Evolutionary conservation across 257 asterid genomes (phyloP), one percentile per base, ranked within the genome.

Genomic region (Lavandula angustifolia): DNA sequence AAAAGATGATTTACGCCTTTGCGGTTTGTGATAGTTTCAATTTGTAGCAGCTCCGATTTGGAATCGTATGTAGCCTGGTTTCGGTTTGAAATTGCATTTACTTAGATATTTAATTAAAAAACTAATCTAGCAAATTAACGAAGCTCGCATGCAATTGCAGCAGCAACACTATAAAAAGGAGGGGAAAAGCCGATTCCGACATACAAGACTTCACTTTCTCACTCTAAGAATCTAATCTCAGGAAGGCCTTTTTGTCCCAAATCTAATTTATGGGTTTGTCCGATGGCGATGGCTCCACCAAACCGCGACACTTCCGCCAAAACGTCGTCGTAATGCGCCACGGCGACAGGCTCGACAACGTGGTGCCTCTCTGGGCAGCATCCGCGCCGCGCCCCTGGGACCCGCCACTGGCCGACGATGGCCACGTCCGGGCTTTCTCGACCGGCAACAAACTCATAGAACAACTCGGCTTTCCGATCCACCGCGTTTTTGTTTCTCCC

Each of bases 241-340:
- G 27, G 27, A 22, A 22, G 27, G 27, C 27, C 27, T 22, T 22
- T 22, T n/a, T 41, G 16, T 16, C 54, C 67, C 59, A 64, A 63
- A 59, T 64, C 72, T 42, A 5, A 63, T 31, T 55, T 44, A 79
- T 79, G 83, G 80, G 60, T 27, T 66, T 61, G 11, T 32, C 67
- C 54, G 65, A 70, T 60, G 64, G 73, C 73, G 60, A 40, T 18
- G 67, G 57, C 61, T n/a, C 64, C 58, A 11, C 71, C 27, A 2
- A 22, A 2, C 27, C 27, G 27, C 27, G 27, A 40, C 78, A 55
- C 6, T 40, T 42, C 43, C 43, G 40, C 73, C 95, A 92, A 63
- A 78, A 92, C 80, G 82, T 92, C 69, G 76, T 88, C 78, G 88
- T 89, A 8, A 85, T 92, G 96, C 89, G 99, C 75, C 97, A 92